Percentiles rank a stretch among this genome's conserved stretches.
Evolutionary conservation across 305 asterid genomes (phyloP).

Genomic region (Rubia peregrina): DNA sequence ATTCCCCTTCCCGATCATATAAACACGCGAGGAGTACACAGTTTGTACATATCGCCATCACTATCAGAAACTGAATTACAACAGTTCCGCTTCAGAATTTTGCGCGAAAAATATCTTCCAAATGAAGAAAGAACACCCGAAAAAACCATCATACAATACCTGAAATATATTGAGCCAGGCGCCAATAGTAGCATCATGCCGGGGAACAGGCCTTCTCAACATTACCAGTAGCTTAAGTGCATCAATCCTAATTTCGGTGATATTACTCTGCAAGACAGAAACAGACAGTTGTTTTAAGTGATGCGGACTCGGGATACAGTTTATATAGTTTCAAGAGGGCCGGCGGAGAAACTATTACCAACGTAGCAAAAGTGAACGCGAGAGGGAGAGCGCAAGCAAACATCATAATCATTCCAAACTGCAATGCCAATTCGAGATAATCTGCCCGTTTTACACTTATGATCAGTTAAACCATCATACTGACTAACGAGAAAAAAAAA

Average conservation of each 20-base stretch:
- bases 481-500: background rate
- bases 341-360: slow-evolving; percentile 37
- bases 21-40: slow-evolving; percentile 73
- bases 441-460: slow-evolving; percentile 37
- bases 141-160: slow-evolving; percentile 25
- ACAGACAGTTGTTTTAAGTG: background rate
- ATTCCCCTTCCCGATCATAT: slow-evolving; percentile 70
- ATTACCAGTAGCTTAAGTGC: slow-evolving; percentile 80
- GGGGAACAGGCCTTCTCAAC: slow-evolving; percentile 89
- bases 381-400: slow-evolving; percentile 98
- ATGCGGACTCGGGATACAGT: background rate
- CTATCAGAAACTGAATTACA: slow-evolving; percentile 66
- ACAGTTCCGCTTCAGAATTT: slow-evolving; percentile 9
- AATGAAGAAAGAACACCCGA: background rate
- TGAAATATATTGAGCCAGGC: slow-evolving; percentile 97
- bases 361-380: slow-evolving; percentile 74
- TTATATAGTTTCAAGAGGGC: background rate
- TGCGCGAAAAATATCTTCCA: background rate
- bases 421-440: slow-evolving; percentile 88
- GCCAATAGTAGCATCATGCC: slow-evolving; percentile 79
- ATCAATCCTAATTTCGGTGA: slow-evolving; percentile 84
- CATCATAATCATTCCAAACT: slow-evolving; percentile 96
- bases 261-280: slow-evolving; percentile 49
- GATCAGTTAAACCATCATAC: slow-evolving; percentile 1
- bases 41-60: slow-evolving; percentile 85